Percentiles rank a stretch among this genome's conserved stretches.
These are phyloP conservation scores for Wickerhamomyces canadensis DNA, from an alignment of 805 yeast genomes.

Conservation along the genomic window DNA sequence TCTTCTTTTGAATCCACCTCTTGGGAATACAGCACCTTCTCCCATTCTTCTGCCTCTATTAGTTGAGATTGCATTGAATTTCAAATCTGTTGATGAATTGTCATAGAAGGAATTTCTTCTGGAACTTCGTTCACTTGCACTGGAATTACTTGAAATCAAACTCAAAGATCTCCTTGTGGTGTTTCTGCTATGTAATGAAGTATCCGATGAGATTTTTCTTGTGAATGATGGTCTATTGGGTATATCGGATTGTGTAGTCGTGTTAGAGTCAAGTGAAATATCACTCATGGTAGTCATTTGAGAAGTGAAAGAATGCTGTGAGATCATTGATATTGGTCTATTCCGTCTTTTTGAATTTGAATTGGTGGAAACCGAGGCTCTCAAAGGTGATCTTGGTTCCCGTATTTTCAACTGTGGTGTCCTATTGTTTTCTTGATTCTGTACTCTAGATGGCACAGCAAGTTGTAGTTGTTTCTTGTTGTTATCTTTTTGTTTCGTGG, in stretches of 20 bases:
- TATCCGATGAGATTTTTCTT: slow-evolving; percentile 19
- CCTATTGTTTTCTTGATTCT: not conserved
- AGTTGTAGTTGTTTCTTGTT: not conserved
- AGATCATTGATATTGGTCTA: slow-evolving; percentile 47
- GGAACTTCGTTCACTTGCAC: slow-evolving; percentile 34
- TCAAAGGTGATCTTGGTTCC: slow-evolving; percentile 26
- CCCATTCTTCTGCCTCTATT: slow-evolving; percentile 14
- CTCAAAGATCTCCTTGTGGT: slow-evolving; percentile 29
- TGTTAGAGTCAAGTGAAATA: slow-evolving; percentile 31
- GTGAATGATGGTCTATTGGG: slow-evolving; percentile 16
- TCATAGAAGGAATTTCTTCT: slow-evolving; percentile 36
- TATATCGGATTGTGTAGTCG: slow-evolving; percentile 10
- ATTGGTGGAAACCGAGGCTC: slow-evolving; percentile 3
- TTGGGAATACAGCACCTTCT: slow-evolving; percentile 19
- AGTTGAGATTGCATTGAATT: slow-evolving; percentile 6
- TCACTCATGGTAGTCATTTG: slow-evolving; percentile 45
- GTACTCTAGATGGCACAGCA: not conserved
- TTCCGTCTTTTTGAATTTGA: slow-evolving; percentile 15
- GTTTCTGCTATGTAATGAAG: slow-evolving; percentile 16
- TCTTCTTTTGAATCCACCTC: slow-evolving; percentile 16
- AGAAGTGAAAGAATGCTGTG: slow-evolving; percentile 45
- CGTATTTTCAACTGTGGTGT: slow-evolving; percentile 20
- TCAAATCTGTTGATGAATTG: slow-evolving; percentile 28
- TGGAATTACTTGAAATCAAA: slow-evolving; percentile 32
- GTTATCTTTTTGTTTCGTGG: slow-evolving; percentile 8